Conservation (phyloP, 768 basidiomycete species). For the Lactarius tabidus region DNA sequence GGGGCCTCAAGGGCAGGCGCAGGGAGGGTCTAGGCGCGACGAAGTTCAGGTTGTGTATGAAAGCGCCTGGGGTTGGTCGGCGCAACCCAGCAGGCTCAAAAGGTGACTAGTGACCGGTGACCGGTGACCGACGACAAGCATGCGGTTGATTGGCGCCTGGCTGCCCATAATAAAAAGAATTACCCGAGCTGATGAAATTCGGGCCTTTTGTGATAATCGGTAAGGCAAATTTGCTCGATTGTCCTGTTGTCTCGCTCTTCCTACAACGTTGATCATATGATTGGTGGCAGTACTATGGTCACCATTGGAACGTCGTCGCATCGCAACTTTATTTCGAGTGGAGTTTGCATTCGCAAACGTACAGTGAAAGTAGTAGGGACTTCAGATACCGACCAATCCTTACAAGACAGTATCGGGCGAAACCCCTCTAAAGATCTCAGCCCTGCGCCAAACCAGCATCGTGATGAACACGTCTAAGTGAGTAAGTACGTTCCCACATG, state of each 20-base stretch:
- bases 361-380: background rate
- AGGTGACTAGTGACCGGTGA: background rate
- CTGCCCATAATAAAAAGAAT: background rate
- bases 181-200: background rate
- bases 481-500: background rate
- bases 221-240: background rate
- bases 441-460: slow-evolving; percentile 7
- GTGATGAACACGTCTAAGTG: background rate
- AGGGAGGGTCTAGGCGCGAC: background rate
- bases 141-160: background rate
- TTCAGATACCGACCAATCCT: background rate
- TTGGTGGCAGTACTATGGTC: background rate
- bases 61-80: background rate
- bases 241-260: background rate
- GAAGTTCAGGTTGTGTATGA: slow-evolving; percentile 2
- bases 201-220: no score
- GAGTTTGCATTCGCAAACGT: background rate
- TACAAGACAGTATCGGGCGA: background rate
- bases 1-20: background rate
- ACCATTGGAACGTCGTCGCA: background rate
- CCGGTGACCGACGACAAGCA: background rate
- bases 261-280: slow-evolving; percentile 1
- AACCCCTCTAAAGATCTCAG: background rate
- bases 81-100: background rate
- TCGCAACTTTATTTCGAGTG: background rate